These are phyloP conservation scores for Sporothrix euskadiensis DNA, from an alignment of 2,329 filamentous ascomycete genomes.

Conservation along the genomic window DNA sequence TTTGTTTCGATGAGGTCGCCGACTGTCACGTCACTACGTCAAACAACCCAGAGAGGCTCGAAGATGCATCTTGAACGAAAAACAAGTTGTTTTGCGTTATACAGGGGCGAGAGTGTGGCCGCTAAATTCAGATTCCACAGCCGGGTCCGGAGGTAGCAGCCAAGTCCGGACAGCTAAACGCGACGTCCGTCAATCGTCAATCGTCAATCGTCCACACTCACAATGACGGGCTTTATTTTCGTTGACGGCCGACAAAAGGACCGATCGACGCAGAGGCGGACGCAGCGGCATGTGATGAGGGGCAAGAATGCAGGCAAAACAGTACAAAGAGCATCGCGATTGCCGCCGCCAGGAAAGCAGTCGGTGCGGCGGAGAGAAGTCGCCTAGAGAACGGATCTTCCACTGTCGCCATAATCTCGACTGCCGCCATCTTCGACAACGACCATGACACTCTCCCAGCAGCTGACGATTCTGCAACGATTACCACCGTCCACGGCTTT, in stretches of 20 bases:
- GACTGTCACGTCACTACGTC: background rate
- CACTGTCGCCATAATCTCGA: background rate
- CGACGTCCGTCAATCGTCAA: background rate
- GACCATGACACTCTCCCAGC: background rate
- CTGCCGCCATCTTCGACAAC: background rate
- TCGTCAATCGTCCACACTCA: background rate
- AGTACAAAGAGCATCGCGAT: background rate
- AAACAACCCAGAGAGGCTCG: too few species aligned
- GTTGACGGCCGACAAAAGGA: constrained; percentile 3
- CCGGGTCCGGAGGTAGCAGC: background rate
- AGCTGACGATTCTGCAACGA: background rate
- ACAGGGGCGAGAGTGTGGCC: background rate
- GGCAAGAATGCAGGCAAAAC: constrained; percentile 11
- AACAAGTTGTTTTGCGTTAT: constrained; percentile 9
- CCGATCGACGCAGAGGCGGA: constrained; percentile 10
- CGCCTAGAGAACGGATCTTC: background rate
- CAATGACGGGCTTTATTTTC: background rate
- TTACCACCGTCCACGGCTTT: background rate
- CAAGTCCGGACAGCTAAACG: background rate
- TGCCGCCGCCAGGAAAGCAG: background rate
- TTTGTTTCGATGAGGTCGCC: background rate
- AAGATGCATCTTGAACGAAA: background rate
- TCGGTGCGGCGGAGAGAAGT: background rate
- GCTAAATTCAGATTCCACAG: background rate
- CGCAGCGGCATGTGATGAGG: constrained; percentile 1